A percentile compares a stretch with the other conserved stretches of the same genome.
Conservation (phyloP, 495 filamentous ascomycete genomes). For the Podospora australis region DNA sequence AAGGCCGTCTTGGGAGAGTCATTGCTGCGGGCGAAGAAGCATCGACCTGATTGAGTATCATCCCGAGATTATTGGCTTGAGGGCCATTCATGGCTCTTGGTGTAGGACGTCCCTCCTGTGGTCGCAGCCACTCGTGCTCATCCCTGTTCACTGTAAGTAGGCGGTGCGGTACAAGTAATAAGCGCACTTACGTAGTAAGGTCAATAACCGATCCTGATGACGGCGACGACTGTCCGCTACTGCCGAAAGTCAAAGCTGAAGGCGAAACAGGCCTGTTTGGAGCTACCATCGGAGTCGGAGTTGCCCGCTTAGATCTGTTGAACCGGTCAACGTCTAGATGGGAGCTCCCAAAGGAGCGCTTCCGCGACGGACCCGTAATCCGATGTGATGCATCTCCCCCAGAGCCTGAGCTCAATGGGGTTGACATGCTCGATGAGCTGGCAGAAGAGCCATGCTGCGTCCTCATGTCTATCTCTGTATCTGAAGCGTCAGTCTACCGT, state of each 20-base stretch:
- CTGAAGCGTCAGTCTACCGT: background rate
- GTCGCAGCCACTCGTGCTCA: background rate
- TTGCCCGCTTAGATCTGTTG: slow-evolving; percentile 29
- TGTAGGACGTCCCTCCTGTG: background rate
- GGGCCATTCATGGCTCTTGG: too few species aligned
- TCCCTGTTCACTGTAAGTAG: background rate
- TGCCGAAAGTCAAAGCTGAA: too few species aligned
- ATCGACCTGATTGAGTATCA: too few species aligned
- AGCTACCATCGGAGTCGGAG: too few species aligned
- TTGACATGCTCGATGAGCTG: slow-evolving; percentile 10
- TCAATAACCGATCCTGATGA: too few species aligned
- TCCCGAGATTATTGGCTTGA: too few species aligned
- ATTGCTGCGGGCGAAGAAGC: too few species aligned
- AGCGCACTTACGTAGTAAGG: background rate
- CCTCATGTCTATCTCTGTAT: background rate
- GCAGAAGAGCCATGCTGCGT: background rate
- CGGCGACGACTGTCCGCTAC: too few species aligned
- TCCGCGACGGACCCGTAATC: slow-evolving; percentile 18
- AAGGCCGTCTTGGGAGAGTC: too few species aligned
- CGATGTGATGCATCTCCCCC: background rate
- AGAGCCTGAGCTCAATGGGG: slow-evolving; percentile 3
- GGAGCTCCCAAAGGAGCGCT: slow-evolving; percentile 29
- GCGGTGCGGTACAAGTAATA: slow-evolving; percentile 1
- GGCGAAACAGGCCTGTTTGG: too few species aligned
- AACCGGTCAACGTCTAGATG: slow-evolving; percentile 12